These are phyloP conservation scores for Russula lepida DNA, from an alignment of 768 basidiomycete species.

Conservation along the genomic window DNA sequence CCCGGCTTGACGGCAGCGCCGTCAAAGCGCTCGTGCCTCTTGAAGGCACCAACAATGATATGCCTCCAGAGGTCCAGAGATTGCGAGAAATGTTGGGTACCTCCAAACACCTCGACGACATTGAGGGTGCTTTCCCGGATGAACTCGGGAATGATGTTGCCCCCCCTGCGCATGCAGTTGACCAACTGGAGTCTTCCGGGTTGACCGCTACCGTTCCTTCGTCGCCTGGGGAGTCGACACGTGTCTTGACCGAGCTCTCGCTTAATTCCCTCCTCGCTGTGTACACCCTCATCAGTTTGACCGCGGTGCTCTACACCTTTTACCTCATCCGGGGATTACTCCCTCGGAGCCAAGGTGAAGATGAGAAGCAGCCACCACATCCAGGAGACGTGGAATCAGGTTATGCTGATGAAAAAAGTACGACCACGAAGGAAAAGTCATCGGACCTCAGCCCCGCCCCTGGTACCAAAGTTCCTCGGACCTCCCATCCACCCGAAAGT, in stretches of 20 bases:
- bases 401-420: slow-evolving; percentile 8
- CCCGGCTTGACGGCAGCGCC: slow-evolving; percentile 24
- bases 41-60: slow-evolving; percentile 15
- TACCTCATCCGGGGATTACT: slow-evolving; percentile 14
- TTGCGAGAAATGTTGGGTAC: slow-evolving; percentile 24
- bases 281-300: slow-evolving; percentile 22
- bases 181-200: not conserved
- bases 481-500: not conserved
- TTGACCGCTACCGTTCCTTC: not conserved
- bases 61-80: slow-evolving; percentile 25
- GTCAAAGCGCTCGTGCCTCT: slow-evolving; percentile 28
- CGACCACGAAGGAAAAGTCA: not conserved
- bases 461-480: not conserved
- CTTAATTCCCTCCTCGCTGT: slow-evolving; percentile 11
- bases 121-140: slow-evolving; percentile 18
- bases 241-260: slow-evolving; percentile 6
- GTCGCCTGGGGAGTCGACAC: not conserved
- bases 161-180: not conserved
- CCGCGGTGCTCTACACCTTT: slow-evolving; percentile 22
- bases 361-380: slow-evolving; percentile 18
- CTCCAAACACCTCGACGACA: slow-evolving; percentile 19
- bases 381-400: slow-evolving; percentile 4
- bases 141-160: slow-evolving; percentile 2
- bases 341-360: slow-evolving; percentile 21
- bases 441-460: not conserved